These are phyloP conservation scores for Globisporangium viniferum DNA, from an alignment of 352 stramenopile genomes.

Conservation along the genomic window DNA sequence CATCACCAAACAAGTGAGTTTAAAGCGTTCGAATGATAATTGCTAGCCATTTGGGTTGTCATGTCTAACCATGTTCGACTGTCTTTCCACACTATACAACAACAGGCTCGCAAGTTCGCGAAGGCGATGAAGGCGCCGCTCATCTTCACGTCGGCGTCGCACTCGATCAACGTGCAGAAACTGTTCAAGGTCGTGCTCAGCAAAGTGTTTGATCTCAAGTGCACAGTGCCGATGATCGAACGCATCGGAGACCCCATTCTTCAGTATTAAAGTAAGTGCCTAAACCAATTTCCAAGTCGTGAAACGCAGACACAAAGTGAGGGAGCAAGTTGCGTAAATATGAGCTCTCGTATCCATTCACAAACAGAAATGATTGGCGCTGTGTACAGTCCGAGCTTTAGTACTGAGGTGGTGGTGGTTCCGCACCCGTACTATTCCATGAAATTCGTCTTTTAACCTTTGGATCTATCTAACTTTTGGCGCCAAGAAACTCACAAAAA, in stretches of 20 bases:
- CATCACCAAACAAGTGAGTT: constrained; percentile 89
- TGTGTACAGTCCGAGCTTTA: no score
- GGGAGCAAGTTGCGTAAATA: no score
- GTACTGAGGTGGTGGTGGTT: no score
- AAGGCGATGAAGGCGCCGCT: constrained; percentile 94
- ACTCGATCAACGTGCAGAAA: constrained; percentile 96
- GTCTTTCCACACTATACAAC: neutral
- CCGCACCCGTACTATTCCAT: no score
- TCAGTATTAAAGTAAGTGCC: constrained; percentile 53
- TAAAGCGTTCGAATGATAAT: neutral
- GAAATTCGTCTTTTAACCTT: neutral
- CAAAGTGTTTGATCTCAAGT: constrained; percentile 94
- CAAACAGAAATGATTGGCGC: no score
- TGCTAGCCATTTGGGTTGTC: neutral
- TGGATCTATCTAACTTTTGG: constrained; percentile 9
- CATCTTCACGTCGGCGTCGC: constrained; percentile 91
- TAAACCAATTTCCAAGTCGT: no score
- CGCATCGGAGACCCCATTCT: constrained; percentile 91
- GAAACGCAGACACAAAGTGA: no score
- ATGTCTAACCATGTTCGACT: neutral
- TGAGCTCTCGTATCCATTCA: no score
- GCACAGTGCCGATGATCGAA: constrained; percentile 91
- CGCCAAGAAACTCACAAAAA: neutral
- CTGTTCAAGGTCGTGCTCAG: constrained; percentile 94
- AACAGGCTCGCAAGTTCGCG: constrained; percentile 90